Conservation (phyloP, 768 basidiomycete genomes). For the Auricularia sp. region DNA sequence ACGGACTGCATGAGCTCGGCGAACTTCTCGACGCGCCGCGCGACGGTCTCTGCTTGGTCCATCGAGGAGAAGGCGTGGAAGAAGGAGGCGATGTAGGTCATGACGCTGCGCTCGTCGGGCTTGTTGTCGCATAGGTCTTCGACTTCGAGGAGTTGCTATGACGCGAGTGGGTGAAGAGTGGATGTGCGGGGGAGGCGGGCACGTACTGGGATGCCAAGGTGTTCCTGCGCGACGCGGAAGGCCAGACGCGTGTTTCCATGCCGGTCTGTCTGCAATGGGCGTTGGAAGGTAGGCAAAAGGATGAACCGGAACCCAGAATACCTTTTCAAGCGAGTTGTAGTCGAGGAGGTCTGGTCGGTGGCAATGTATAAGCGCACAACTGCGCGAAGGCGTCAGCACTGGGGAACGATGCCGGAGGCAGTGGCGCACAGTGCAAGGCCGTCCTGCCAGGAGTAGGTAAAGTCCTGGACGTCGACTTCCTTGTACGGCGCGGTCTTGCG, state of each 20-base stretch:
- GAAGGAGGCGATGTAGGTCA: constrained; percentile 95
- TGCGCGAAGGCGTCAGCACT: constrained; percentile 20
- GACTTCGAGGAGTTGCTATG: constrained; percentile 83
- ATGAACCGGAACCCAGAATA: constrained; percentile 13
- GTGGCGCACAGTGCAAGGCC: constrained; percentile 81
- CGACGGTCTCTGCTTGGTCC: constrained; percentile 93
- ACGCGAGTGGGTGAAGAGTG: constrained; percentile 19
- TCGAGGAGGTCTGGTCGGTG: constrained; percentile 94
- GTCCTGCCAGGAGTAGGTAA: constrained; percentile 86
- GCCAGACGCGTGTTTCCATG: constrained; percentile 80
- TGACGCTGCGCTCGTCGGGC: constrained; percentile 93
- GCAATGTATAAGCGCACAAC: constrained; percentile 94
- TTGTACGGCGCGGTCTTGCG: constrained; percentile 86
- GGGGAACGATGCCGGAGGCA: neutral
- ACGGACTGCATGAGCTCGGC: constrained; percentile 91
- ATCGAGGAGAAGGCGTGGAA: constrained; percentile 98
- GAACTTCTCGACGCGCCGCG: constrained; percentile 89
- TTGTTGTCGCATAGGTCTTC: constrained; percentile 84
- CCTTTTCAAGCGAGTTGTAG: constrained; percentile 80
- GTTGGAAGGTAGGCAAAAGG: constrained; percentile 8
- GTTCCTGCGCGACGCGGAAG: constrained; percentile 78
- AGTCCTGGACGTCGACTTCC: constrained; percentile 90
- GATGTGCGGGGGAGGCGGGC: too few relatives aligned
- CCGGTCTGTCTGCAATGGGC: constrained; percentile 48
- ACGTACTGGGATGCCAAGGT: constrained; percentile 70